These are phyloP conservation scores for Phytophthora brassicae DNA, from an alignment of 352 stramenopile species.

Conservation along the genomic window DNA sequence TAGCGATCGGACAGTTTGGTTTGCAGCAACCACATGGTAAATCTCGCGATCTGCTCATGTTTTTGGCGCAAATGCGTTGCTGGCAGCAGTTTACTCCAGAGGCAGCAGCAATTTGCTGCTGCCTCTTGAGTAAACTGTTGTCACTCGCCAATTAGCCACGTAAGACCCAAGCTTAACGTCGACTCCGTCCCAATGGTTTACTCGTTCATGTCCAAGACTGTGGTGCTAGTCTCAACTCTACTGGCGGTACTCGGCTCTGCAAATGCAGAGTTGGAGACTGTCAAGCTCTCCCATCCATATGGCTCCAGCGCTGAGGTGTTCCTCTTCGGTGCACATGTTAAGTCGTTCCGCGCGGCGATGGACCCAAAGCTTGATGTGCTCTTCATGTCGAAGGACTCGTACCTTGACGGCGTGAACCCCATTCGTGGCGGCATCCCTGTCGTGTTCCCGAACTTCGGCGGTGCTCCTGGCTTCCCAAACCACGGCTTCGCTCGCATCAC, in stretches of 20 bases:
- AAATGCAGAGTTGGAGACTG: conserved; percentile 43
- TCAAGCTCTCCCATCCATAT: conserved; percentile 57
- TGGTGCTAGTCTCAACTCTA: conserved; percentile 16
- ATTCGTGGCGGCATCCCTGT: conserved; percentile 90
- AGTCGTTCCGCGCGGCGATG: conserved; percentile 47
- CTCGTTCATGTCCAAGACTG: conserved; percentile 22
- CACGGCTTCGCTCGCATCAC: conserved; percentile 86
- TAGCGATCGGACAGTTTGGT: not conserved
- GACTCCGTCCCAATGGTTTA: conserved; percentile 16
- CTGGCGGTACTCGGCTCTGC: conserved; percentile 10
- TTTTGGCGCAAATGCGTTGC: not conserved
- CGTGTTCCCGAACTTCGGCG: conserved; percentile 91
- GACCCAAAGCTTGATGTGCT: conserved; percentile 57
- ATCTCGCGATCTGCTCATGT: conserved; percentile 16
- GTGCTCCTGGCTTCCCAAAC: conserved; percentile 47
- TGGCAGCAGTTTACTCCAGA: conserved; percentile 1
- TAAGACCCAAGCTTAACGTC: not conserved
- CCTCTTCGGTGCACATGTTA: conserved; percentile 75
- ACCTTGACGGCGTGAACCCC: conserved; percentile 77
- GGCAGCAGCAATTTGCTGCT: conserved; percentile 5
- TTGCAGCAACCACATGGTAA: conserved; percentile 14
- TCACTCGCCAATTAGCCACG: conserved; percentile 20
- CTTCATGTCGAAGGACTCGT: conserved; percentile 83
- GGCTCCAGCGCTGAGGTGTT: conserved; percentile 68
- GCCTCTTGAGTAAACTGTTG: not conserved